These are phyloP conservation scores for Eudorina sp. DNA, from an alignment of 139 green algal genomes.

Conservation along the genomic window DNA sequence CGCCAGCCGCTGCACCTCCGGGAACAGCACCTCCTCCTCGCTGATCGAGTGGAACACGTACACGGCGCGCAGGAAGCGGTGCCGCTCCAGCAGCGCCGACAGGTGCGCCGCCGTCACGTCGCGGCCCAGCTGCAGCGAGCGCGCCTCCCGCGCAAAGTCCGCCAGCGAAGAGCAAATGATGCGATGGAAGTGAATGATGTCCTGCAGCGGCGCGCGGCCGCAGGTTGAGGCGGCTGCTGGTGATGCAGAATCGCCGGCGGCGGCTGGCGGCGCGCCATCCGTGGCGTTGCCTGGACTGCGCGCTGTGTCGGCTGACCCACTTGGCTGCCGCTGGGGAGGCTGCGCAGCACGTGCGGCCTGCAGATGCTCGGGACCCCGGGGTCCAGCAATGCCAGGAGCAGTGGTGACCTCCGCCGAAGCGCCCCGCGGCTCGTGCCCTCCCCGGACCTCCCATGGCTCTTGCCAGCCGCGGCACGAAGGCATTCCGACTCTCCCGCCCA, in stretches of 20 bases:
- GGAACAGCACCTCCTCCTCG: conserved; percentile 94
- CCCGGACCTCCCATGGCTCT: too few relatives aligned
- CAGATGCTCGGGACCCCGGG: too few relatives aligned
- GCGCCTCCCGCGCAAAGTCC: conserved; percentile 81
- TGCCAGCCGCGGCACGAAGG: too few relatives aligned
- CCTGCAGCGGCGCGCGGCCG: conserved; percentile 62
- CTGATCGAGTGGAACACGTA: conserved; percentile 90
- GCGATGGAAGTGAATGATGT: conserved; percentile 88
- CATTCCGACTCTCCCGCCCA: too few relatives aligned
- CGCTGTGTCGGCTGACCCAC: too few relatives aligned
- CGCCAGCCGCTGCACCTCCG: conserved; percentile 72
- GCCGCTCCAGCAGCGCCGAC: conserved; percentile 75
- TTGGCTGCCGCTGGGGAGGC: too few relatives aligned
- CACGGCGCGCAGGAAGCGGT: conserved; percentile 92
- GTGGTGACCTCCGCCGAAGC: too few relatives aligned
- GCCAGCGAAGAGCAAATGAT: conserved; percentile 86
- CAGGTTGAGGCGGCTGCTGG: background rate
- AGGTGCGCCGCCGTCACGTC: conserved; percentile 64
- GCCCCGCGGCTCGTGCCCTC: too few relatives aligned
- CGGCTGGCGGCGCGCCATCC: background rate
- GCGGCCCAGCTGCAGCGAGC: conserved; percentile 55
- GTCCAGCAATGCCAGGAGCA: too few relatives aligned
- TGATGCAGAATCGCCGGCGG: background rate
- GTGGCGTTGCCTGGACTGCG: too few relatives aligned
- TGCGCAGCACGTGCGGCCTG: too few relatives aligned